Conservation (phyloP, 140 eudicot genomes). For the Erigeron philadelphicus region DNA sequence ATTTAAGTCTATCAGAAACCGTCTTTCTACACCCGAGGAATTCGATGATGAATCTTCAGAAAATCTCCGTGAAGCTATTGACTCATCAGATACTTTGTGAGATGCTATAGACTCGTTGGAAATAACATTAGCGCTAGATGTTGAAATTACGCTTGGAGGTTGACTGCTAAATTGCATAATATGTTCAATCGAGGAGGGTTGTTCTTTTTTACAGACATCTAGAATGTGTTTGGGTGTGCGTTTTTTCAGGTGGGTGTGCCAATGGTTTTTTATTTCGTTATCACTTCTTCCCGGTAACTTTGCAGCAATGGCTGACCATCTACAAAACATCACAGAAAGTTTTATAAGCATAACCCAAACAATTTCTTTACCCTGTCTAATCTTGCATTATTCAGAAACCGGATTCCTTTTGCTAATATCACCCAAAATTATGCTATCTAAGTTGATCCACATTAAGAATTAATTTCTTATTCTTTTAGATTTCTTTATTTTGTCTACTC, state of each 20-base stretch:
- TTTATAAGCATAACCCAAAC: conserved; percentile 3
- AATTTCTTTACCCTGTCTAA: background rate
- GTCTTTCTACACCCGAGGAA: conserved; percentile 23
- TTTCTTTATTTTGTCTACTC: too few relatives aligned
- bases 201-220: conserved; percentile 14
- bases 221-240: conserved; percentile 21
- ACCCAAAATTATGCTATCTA: too few relatives aligned
- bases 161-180: conserved; percentile 23
- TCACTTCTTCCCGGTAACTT: conserved; percentile 55
- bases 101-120: conserved; percentile 27
- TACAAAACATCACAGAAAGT: conserved; percentile 17
- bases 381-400: background rate
- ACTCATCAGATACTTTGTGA: conserved; percentile 19
- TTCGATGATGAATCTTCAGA: conserved; percentile 26
- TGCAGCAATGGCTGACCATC: conserved; percentile 55
- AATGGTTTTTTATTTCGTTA: conserved; percentile 48
- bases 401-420: background rate
- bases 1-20: conserved; percentile 30
- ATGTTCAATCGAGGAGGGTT: conserved; percentile 23
- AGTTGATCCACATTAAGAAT: too few relatives aligned
- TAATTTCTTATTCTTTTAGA: too few relatives aligned
- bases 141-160: conserved; percentile 18
- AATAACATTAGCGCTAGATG: conserved; percentile 22
- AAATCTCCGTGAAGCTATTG: conserved; percentile 24
- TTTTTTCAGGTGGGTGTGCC: conserved; percentile 49